Evolutionary conservation across 1,284 basidiomycete genomes (phyloP).

Genomic region (Malassezia obtusa): DNA sequence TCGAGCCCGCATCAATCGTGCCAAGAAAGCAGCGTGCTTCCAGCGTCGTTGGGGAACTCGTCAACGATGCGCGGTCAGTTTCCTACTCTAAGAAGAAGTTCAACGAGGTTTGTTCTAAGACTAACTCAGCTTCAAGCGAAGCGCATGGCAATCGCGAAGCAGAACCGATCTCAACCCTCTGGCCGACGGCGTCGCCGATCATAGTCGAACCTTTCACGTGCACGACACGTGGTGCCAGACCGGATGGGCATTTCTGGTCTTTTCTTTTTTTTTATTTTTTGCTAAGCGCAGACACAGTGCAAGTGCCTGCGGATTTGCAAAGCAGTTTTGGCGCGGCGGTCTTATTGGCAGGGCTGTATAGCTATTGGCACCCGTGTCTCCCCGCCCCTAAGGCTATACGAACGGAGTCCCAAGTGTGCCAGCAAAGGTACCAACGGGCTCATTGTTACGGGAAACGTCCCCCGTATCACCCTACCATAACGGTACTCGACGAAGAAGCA

Average conservation of each 20-base stretch:
- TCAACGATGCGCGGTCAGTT: slow-evolving; percentile 73
- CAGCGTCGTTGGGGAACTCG: slow-evolving; percentile 76
- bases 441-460: neutral
- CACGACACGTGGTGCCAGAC: neutral
- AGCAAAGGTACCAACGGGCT: neutral
- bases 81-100: slow-evolving; percentile 91
- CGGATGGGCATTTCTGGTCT: neutral
- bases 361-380: slow-evolving; percentile 1
- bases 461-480: neutral
- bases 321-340: neutral
- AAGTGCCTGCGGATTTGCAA: neutral
- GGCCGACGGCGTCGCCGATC: slow-evolving; percentile 4
- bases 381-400: neutral
- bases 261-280: slow-evolving; percentile 4
- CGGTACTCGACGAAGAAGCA: slow-evolving; percentile 7
- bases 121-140: slow-evolving; percentile 13
- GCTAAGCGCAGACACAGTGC: neutral
- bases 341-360: neutral
- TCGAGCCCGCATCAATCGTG: slow-evolving; percentile 63
- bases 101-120: slow-evolving; percentile 56
- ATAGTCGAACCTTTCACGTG: slow-evolving; percentile 1
- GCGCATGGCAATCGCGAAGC: slow-evolving; percentile 3
- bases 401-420: neutral
- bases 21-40: slow-evolving; percentile 64
- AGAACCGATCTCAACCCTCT: neutral